Conservation (phyloP, 345 rosid species). For the Syzygium aromaticum region DNA sequence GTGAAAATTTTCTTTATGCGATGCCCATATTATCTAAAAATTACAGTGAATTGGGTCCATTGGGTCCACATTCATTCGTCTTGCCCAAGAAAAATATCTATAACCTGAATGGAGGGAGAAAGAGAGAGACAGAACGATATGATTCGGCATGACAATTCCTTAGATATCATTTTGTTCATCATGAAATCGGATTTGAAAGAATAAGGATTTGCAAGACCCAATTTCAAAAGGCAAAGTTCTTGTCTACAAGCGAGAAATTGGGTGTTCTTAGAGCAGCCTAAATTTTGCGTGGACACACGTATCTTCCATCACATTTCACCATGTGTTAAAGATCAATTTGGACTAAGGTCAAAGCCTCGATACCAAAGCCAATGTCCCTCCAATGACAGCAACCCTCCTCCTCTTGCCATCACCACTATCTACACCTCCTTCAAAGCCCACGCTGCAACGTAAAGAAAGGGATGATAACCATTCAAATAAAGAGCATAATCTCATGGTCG, state of each 20-base stretch:
- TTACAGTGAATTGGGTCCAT: background rate
- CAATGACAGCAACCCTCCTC: background rate
- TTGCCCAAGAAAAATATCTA: background rate
- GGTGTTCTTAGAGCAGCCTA: background rate
- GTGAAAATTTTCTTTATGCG: background rate
- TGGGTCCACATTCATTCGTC: background rate
- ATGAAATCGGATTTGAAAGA: background rate
- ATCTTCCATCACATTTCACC: background rate
- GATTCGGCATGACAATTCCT: background rate
- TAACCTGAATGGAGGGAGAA: background rate
- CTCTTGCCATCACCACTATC: background rate
- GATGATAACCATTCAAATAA: background rate
- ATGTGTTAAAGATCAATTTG: background rate
- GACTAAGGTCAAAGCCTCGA: background rate
- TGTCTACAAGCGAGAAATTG: background rate
- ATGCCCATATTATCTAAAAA: background rate
- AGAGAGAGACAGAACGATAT: background rate
- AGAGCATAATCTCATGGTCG: background rate
- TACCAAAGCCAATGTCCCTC: background rate
- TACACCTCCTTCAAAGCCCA: background rate
- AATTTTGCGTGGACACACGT: background rate
- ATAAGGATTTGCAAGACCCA: background rate
- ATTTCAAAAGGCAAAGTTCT: background rate
- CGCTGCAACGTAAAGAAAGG: background rate
- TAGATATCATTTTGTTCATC: background rate